Conservation (phyloP, 495 filamentous ascomycete genomes). For the Penicillium waksmanii region DNA sequence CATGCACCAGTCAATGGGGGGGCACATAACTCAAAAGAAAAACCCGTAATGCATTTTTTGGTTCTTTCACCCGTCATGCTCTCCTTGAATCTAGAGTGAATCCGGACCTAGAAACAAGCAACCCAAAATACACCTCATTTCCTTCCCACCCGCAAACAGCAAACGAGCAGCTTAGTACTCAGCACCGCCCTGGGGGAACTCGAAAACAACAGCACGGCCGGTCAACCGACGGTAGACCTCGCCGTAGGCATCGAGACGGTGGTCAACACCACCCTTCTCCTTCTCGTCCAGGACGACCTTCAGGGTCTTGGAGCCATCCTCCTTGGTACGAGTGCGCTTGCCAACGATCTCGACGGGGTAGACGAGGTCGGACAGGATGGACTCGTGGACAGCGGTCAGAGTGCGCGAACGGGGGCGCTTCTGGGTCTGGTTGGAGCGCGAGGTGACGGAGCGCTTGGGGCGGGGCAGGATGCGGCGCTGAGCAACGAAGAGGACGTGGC, state of each 20-base stretch:
- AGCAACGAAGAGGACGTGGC: slow-evolving; percentile 97
- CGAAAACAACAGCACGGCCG: slow-evolving; percentile 90
- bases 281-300: slow-evolving; percentile 99
- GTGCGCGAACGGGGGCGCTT: slow-evolving; percentile 98
- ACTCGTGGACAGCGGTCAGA: slow-evolving; percentile 95
- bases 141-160: slow-evolving; percentile 26
- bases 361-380: slow-evolving; percentile 93
- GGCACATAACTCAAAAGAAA: slow-evolving; percentile 37
- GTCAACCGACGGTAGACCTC: slow-evolving; percentile 98
- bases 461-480: slow-evolving; percentile 98
- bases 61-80: slow-evolving; percentile 37
- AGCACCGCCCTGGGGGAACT: slow-evolving; percentile 86
- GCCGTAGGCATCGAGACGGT: slow-evolving; percentile 97
- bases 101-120: slow-evolving; percentile 35
- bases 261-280: slow-evolving; percentile 98
- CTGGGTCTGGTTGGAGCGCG: slow-evolving; percentile 90
- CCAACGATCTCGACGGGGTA: slow-evolving; percentile 99
- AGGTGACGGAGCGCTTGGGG: slow-evolving; percentile 94
- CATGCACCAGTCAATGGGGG: slow-evolving; percentile 29
- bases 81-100: slow-evolving; percentile 36
- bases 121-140: slow-evolving; percentile 30
- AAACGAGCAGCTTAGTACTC: slow-evolving; percentile 70
- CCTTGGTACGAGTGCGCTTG: slow-evolving; percentile 94
- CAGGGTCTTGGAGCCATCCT: slow-evolving; percentile 94
- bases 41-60: slow-evolving; percentile 42